phyloP scores from a whole-genome alignment of 2,329 filamentous ascomycete genomes.

The Aplosporella prunicola region DNA sequence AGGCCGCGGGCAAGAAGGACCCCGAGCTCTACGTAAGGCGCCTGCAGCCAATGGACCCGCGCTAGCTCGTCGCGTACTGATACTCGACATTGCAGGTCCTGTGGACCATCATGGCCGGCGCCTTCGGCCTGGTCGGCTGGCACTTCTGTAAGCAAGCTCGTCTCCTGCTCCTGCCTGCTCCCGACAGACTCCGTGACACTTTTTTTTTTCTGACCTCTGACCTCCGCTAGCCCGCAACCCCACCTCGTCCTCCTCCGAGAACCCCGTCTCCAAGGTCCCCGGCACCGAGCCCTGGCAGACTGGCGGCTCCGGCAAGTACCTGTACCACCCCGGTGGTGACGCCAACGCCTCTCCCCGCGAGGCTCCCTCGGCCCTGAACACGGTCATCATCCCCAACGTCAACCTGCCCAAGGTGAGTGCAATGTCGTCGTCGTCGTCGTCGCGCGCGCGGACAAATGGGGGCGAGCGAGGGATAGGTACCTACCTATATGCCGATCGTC shows the following conservation, averaged over 20 bases:
- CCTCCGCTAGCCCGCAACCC: slow-evolving; percentile 58
- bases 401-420: slow-evolving; percentile 62
- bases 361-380: slow-evolving; percentile 90
- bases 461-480: too few species aligned
- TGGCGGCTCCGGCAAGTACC: slow-evolving; percentile 50
- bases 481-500: too few species aligned
- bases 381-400: slow-evolving; percentile 87
- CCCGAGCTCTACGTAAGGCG: slow-evolving; percentile 63
- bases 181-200: slow-evolving; percentile 2
- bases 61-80: not conserved
- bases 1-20: slow-evolving; percentile 57
- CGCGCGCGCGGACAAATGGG: not conserved
- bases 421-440: not conserved
- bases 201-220: not conserved
- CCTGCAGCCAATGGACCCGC: slow-evolving; percentile 14
- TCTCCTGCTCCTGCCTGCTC: slow-evolving; percentile 1
- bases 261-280: slow-evolving; percentile 61
- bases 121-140: slow-evolving; percentile 81
- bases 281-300: slow-evolving; percentile 88
- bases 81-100: slow-evolving; percentile 56
- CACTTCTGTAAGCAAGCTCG: slow-evolving; percentile 58
- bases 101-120: slow-evolving; percentile 79
- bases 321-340: slow-evolving; percentile 71
- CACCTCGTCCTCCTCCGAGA: slow-evolving; percentile 75
- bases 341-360: slow-evolving; percentile 65